phyloP scores from a whole-genome alignment of 495 filamentous ascomycete genomes.

The Xylaria grammica region DNA sequence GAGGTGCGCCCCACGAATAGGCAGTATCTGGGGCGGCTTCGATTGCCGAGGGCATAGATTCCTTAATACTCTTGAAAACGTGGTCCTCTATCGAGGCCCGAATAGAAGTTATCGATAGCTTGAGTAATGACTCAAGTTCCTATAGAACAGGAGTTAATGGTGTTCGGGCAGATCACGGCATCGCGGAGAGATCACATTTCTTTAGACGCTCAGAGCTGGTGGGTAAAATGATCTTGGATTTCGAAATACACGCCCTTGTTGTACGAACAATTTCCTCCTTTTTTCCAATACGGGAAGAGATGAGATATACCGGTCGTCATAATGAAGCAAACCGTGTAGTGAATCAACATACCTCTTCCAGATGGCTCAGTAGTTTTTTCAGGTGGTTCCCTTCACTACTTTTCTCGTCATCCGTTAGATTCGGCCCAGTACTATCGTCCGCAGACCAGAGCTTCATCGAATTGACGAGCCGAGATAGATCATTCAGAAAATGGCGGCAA shows the following conservation, averaged over 20 bases:
- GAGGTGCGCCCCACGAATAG: conserved; percentile 55
- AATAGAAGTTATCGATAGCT: conserved; percentile 39
- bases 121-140: conserved; percentile 35
- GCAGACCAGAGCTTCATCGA: conserved; percentile 64
- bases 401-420: conserved; percentile 50
- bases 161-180: neutral
- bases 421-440: conserved; percentile 49
- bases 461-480: conserved; percentile 59
- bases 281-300: conserved; percentile 32
- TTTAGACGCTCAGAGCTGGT: neutral
- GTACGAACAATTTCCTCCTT: neutral
- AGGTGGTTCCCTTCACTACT: conserved; percentile 47
- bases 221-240: neutral
- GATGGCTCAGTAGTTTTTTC: conserved; percentile 43
- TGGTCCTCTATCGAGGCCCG: conserved; percentile 46
- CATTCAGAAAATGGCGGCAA: conserved; percentile 49
- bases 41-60: conserved; percentile 42
- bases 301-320: conserved; percentile 25
- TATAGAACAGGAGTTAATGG: neutral
- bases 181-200: neutral
- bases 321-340: neutral
- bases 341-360: conserved; percentile 50
- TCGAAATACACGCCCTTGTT: conserved; percentile 1
- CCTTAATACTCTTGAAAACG: conserved; percentile 52
- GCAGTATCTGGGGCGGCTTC: conserved; percentile 46